Evolutionary conservation across 176 grass and related monocot species (phyloP), one percentile per base, ranked within the genome.

Genomic region (Hsuehochloa calcarea): DNA sequence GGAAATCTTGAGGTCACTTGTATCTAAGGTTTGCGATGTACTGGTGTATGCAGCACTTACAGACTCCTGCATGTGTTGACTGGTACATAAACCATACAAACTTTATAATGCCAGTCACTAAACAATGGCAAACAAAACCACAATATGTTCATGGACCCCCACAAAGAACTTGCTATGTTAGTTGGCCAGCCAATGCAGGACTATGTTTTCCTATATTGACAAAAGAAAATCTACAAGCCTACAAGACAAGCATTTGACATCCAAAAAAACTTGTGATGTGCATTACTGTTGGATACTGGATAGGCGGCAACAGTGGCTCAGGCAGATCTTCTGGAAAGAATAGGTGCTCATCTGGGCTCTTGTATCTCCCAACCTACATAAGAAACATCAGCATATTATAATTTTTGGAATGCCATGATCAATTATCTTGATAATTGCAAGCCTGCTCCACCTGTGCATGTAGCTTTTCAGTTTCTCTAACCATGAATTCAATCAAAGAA

Each of bases 261-360:
- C 37, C 20, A 74, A 59, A 11, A 64, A 38, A 38, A 52, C 46
- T 56, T 56, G 29, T 84, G 71, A 64, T 17, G 38, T 64, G 51
- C 5, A 84, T 83, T 89, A 96, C 97, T 50, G 51, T 90, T 74
- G 93, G 97, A 73, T 99, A 99, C n/a, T 92, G 63, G 31, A 96
- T 84, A 78, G 97, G 93, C 56, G 97, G 97, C 88, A 99, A 75
- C 67, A 89, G 38, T n/a, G 89, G 70, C 29, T 94, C 90, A 82
- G 93, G 91, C 50, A 99, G 85, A 89, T 80, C 80, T 82, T 96
- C 86, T 58, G 91, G 90, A 92, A 92, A 96, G 88, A 99, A 99
- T 46, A 93, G 88, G 65, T 99, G 92, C 82, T 99, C 97, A 91
- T 99, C 97, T 66, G 97, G 97, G 79, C 97, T 96, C 70, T 94